A percentile compares a stretch with the other conserved stretches of the same genome.
Conservation (phyloP, 106 monocot species). For the Amphibolis antarctica region DNA sequence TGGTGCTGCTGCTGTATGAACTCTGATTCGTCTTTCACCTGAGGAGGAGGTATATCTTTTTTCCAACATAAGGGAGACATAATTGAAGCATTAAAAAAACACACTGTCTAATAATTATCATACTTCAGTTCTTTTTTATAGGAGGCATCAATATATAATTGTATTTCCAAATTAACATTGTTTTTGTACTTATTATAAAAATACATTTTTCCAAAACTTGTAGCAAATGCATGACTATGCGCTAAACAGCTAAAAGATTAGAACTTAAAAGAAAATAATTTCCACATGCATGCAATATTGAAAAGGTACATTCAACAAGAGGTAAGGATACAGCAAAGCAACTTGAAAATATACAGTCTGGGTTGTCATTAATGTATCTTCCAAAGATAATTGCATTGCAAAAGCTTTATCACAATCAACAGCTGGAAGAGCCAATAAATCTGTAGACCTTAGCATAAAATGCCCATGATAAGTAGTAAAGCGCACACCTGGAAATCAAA, state of each 20-base stretch:
- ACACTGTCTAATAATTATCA: not conserved
- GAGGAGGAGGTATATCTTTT: conserved; percentile 87
- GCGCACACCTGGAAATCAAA: conserved; percentile 69
- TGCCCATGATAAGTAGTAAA: conserved; percentile 96
- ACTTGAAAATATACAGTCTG: conserved; percentile 94
- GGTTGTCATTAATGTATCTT: conserved; percentile 83
- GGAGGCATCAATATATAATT: not conserved
- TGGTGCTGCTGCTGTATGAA: conserved; percentile 86
- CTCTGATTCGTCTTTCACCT: conserved; percentile 91
- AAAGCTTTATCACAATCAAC: conserved; percentile 98
- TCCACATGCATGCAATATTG: no score
- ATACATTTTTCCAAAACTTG: no score
- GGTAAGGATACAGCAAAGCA: conserved; percentile 88
- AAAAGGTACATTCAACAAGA: not conserved
- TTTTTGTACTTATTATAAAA: no score
- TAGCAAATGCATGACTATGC: no score
- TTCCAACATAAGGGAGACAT: conserved; percentile 30
- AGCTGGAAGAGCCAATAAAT: conserved; percentile 93
- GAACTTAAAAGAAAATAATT: no score
- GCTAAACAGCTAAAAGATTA: no score
- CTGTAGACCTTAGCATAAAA: conserved; percentile 91
- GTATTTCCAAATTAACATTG: no score
- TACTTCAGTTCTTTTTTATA: not conserved
- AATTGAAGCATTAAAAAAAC: not conserved
- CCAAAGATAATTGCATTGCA: conserved; percentile 82